These are phyloP conservation scores for Friedmanniomyces simplex DNA, from an alignment of 495 filamentous ascomycete genomes.

Conservation along the genomic window DNA sequence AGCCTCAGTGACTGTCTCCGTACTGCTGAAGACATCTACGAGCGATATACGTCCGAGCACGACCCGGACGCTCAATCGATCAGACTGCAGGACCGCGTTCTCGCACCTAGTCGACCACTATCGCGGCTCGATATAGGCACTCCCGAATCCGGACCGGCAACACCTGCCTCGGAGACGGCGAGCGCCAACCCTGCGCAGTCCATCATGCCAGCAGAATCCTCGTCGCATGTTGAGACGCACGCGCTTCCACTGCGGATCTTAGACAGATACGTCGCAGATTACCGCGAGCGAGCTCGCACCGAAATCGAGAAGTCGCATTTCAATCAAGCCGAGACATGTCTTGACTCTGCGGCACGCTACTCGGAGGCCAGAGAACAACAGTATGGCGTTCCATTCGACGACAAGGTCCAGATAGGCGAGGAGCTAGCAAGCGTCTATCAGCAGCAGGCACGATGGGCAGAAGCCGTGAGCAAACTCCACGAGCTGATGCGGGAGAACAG, in stretches of 20 bases:
- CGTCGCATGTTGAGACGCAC: background rate
- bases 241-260: background rate
- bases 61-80: constrained; percentile 1
- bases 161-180: background rate
- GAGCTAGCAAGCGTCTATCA: constrained; percentile 2
- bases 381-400: background rate
- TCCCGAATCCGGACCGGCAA: background rate
- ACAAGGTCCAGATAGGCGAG: background rate
- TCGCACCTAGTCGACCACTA: background rate
- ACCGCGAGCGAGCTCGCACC: background rate
- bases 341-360: background rate
- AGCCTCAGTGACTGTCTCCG: background rate
- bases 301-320: constrained; percentile 5
- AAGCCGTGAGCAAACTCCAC: constrained; percentile 5
- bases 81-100: background rate
- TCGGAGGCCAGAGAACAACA: constrained; percentile 3
- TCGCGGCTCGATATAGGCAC: background rate
- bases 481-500: background rate
- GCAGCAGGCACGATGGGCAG: background rate
- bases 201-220: background rate
- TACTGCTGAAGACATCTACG: constrained; percentile 2
- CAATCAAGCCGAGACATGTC: constrained; percentile 5
- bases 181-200: background rate
- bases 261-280: background rate
- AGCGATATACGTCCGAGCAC: constrained; percentile 4